Evolutionary conservation across 2,329 filamentous ascomycete species (phyloP).

Genomic region (Xylaria sp.): DNA sequence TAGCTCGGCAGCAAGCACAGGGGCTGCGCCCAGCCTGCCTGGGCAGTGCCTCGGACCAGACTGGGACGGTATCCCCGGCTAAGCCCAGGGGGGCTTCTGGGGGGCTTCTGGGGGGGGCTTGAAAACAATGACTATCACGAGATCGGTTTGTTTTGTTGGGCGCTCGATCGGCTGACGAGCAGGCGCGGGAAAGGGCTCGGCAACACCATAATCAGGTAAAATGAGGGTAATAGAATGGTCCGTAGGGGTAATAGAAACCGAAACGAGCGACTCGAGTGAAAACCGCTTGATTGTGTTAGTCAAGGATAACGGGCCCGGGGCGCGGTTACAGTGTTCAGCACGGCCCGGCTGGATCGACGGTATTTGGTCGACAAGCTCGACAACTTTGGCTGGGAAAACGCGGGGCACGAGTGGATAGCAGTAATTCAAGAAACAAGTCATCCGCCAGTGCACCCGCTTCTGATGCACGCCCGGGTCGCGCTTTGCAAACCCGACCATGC

Average conservation of each 20-base stretch:
- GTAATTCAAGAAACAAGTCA: constrained; percentile 24
- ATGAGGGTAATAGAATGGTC: constrained; percentile 37
- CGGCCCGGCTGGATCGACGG: constrained; percentile 23
- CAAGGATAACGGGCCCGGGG: constrained; percentile 23
- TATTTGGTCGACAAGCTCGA: constrained; percentile 1
- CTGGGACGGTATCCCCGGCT: constrained; percentile 17
- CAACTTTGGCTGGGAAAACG: constrained; percentile 1
- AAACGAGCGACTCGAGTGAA: constrained; percentile 28
- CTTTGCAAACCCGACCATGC: constrained; percentile 23
- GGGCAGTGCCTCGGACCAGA: too few relatives aligned
- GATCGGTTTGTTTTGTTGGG: constrained; percentile 34
- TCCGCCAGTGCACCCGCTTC: constrained; percentile 24
- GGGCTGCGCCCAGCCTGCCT: too few relatives aligned
- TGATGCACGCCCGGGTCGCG: constrained; percentile 21
- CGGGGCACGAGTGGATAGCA: constrained; percentile 21
- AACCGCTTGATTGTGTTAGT: constrained; percentile 26
- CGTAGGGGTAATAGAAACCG: constrained; percentile 36
- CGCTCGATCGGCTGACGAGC: constrained; percentile 39
- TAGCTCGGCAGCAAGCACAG: background rate
- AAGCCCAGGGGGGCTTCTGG: too few relatives aligned
- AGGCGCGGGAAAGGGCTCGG: constrained; percentile 33
- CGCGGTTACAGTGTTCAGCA: constrained; percentile 26
- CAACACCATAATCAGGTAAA: constrained; percentile 43
- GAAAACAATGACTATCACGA: constrained; percentile 36
- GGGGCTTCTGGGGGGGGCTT: too few relatives aligned